Evolutionary conservation across 495 filamentous ascomycete genomes (phyloP), one percentile per base, ranked within the genome.

Genomic region (Penicillium crystallinum): DNA sequence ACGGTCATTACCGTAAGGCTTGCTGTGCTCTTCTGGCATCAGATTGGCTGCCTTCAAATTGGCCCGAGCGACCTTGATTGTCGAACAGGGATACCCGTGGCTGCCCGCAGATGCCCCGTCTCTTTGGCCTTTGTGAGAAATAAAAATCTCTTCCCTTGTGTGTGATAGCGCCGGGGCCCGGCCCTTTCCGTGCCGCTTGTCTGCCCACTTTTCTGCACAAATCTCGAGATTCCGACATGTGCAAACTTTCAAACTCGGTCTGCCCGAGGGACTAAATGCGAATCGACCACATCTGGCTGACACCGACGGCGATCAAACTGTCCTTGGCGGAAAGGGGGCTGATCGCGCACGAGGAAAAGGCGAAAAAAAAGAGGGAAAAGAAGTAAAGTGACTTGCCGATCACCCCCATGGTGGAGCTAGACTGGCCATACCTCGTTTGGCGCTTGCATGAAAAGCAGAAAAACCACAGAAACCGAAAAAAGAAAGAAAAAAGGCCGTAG

Each of bases 181-280:
- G 70, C 64, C 71, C 71, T 73, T 73, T 70, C 71, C 69, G 71
- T 74, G 55, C 68, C 68, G 69, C 59, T 52, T 57, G 46, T 57
- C 53, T 31, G 29, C 29, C 29, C 61, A 55, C 56, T 54, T 37
- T 50, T 47, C 48, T 22, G 47, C 38, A 31, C 29, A 46, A 27
- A 46, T 22, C 31, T 48, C 4, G 15, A 38, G 33, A 37, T 48
- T 38, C 7, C 33, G 34, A 48, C 31, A 35, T 50, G 21, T 50
- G 49, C 50, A 31, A 46, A 53, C 23, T 37, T 37, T 38, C 31
- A 19, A 46, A 23, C 7, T n/a, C 49, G 31, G n/a, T 44, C 44
- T 41, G 19, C 9, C 45, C 6, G 45, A 47, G 42, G 17, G 46
- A 41, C 19, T 34, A 49, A 54, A 36, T 33, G 41, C 23, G 33